These are phyloP conservation scores for Fusarium nematophilum DNA, from an alignment of 2,329 filamentous ascomycete species.

Conservation along the genomic window DNA sequence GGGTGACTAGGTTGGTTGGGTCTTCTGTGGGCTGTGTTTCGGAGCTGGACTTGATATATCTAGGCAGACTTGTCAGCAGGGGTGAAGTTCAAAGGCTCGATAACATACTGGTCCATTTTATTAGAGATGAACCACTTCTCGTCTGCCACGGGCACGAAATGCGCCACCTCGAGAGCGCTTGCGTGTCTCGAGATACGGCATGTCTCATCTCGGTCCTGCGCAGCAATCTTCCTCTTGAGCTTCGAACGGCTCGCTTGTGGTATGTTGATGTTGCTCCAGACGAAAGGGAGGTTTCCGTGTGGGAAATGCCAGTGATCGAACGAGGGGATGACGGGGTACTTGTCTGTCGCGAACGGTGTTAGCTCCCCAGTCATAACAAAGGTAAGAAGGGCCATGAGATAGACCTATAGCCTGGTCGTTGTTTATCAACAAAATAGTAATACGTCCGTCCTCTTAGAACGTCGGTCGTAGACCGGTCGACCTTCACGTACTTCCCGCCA, in stretches of 20 bases:
- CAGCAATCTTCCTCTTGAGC: too few relatives aligned
- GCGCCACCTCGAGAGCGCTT: background rate
- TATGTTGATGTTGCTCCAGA: background rate
- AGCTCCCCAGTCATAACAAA: too few relatives aligned
- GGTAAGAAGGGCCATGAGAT: too few relatives aligned
- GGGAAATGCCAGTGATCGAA: slow-evolving; percentile 4
- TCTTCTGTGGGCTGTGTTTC: background rate
- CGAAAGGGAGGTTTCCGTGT: background rate
- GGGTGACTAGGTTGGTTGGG: background rate
- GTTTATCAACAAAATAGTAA: too few relatives aligned
- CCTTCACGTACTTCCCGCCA: too few relatives aligned
- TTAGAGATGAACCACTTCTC: background rate
- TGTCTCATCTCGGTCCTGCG: background rate
- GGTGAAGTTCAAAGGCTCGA: background rate
- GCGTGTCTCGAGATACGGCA: slow-evolving; percentile 3
- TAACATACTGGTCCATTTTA: background rate
- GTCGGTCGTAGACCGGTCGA: too few relatives aligned
- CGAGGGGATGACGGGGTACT: background rate
- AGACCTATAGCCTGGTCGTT: too few relatives aligned
- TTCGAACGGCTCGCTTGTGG: too few relatives aligned
- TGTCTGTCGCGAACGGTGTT: too few relatives aligned
- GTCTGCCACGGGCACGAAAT: slow-evolving; percentile 6
- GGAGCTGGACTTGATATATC: background rate
- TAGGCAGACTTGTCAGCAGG: too few relatives aligned
- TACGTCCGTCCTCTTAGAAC: too few relatives aligned